These are phyloP conservation scores for Gossypium raimondii DNA, from an alignment of 345 rosid genomes.

Conservation along the genomic window DNA sequence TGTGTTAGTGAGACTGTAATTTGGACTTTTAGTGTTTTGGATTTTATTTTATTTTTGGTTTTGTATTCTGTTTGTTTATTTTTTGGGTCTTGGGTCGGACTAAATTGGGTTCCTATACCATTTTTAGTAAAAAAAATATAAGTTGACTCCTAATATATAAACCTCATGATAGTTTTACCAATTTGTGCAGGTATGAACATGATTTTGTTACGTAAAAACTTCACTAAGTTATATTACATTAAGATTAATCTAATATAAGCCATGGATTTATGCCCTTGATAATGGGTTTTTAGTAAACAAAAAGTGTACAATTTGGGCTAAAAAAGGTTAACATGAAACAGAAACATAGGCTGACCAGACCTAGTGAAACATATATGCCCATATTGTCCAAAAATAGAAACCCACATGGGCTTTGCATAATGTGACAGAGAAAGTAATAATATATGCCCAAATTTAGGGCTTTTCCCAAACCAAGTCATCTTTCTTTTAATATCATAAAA, in stretches of 20 bases:
- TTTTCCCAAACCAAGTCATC: background rate
- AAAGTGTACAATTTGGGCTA: background rate
- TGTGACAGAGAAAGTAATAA: background rate
- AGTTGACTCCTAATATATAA: no score
- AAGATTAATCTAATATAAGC: background rate
- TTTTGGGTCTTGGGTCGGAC: no score
- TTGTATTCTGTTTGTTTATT: no score
- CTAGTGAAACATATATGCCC: no score
- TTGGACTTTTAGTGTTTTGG: no score
- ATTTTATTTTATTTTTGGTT: no score
- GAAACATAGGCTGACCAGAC: background rate
- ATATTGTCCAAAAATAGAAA: background rate
- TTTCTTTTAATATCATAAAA: background rate
- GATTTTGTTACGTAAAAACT: no score
- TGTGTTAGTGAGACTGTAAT: no score
- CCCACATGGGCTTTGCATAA: background rate
- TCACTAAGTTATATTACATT: background rate
- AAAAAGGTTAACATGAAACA: background rate
- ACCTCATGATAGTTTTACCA: no score
- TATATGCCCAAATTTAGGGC: background rate
- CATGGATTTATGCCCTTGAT: background rate
- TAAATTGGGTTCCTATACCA: no score
- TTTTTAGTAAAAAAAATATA: no score
- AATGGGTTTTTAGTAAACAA: background rate
- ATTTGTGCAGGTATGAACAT: no score